Evolutionary conservation across 1,284 basidiomycete genomes (phyloP).

Genomic region (Ustanciosporium gigantosporum): DNA sequence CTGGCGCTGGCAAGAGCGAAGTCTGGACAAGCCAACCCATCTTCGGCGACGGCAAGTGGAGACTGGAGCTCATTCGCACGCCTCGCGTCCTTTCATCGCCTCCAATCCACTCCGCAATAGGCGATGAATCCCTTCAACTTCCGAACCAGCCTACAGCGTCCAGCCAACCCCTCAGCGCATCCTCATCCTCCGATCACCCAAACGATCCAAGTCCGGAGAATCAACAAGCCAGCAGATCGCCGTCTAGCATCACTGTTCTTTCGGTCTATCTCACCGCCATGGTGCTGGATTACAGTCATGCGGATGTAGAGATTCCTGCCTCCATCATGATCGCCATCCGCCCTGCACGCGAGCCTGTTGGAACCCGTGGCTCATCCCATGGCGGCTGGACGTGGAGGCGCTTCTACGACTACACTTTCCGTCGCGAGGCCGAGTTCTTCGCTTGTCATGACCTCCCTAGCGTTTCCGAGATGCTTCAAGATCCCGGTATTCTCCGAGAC

Average conservation of each 20-base stretch:
- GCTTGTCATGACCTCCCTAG: constrained; percentile 47
- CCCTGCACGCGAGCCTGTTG: constrained; percentile 14
- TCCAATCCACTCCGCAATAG: neutral
- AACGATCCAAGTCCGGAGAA: constrained; percentile 1
- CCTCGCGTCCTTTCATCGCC: constrained; percentile 3
- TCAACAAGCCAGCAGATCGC: no score
- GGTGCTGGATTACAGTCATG: constrained; percentile 36
- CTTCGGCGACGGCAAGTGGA: constrained; percentile 58
- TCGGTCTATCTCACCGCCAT: constrained; percentile 48
- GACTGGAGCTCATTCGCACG: constrained; percentile 52
- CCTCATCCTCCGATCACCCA: neutral
- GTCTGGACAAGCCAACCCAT: constrained; percentile 54
- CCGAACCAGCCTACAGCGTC: neutral
- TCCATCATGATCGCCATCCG: constrained; percentile 49
- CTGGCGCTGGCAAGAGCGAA: constrained; percentile 50
- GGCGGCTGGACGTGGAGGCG: constrained; percentile 40
- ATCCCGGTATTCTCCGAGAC: constrained; percentile 15
- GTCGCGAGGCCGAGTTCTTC: constrained; percentile 43
- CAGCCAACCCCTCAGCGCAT: neutral
- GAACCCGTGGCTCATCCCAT: constrained; percentile 5
- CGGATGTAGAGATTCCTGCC: constrained; percentile 36
- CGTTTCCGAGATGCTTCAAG: constrained; percentile 36
- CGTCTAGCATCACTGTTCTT: constrained; percentile 42
- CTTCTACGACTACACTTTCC: constrained; percentile 40
- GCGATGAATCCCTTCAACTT: no score